Base-by-base conservation (phyloP, 148 eudicot species). In the Amaranthus hypochondriacus region DNA sequence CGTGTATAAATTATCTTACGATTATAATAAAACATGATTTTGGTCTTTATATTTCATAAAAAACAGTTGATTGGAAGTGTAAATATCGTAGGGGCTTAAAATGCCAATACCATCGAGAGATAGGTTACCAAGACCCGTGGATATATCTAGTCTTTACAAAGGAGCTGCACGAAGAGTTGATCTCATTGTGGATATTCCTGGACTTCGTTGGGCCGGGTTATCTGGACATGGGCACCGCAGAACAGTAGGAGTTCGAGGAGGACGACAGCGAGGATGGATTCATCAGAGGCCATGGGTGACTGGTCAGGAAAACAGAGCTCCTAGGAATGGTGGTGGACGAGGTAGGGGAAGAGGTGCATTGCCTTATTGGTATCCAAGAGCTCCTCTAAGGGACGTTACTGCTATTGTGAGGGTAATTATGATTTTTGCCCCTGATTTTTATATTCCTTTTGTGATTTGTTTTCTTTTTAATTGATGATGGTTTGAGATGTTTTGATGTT, bases 281-380 rank as follows among this genome's bases (percentile, higher is more conserved):
- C 48, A 50, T 9, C 21, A n/a, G 49, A 9, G 79, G 66, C 10
- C 69, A 15, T 70, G 69, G 59, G 76, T 70, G 50, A 49, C 39
- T 15, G 81, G 80, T 5, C 75, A 56, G 5, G 80, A 78, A 63
- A 82, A 85, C 50, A 57, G 67, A 9, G 66, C 73, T 14, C 68
- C 82, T 14, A 67, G 77, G 9, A 65, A 69, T 50, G 61, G 79
- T 46, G 66, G 86, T 59, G 65, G 81, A 2, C 73, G 87, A 69
- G 79, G 79, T 48, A 65, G 78, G 83, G 79, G 72, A 9, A 75
- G 78, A 44, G 54, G 72, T 28, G 39, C 39, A 7, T 71, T 91
- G 71, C 97, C 93, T 44, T 83, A 87, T 79, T 88, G 96, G 92
- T 85, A 90, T 51, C 96, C 96, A 12, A 84, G 96, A 49, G 79